Evolutionary conservation across 495 filamentous ascomycete species (phyloP), one percentile per base, ranked within the genome.

Genomic region (Cercophora samala): DNA sequence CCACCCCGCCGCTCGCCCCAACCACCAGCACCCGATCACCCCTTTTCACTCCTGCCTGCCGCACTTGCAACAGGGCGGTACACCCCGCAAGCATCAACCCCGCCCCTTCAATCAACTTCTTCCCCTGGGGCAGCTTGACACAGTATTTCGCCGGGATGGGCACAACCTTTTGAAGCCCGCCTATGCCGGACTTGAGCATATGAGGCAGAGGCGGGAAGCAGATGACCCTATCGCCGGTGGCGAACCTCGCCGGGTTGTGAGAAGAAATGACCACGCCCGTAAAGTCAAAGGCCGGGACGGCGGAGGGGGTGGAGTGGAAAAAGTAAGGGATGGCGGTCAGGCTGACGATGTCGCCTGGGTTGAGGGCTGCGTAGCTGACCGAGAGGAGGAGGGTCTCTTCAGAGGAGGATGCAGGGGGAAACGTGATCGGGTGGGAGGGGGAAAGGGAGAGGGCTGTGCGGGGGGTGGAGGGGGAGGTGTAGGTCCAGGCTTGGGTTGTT

Each of bases 1-100:
- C 81, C 5, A 81, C 68, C 46, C 79, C 81, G 5, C 81, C 81
- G 63, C 78, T 76, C 0, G 76, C 80, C 0, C 75, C 81, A 60
- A 79, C 74, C 1, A 83, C 70, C 32, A 82, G 56, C 13, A 81
- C 77, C 24, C 66, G 64, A 51, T 75, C 60, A 17, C 77, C 78
- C 32, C 1, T 3, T 58, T 59, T 64, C 2, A 79, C 15, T 18
- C 63, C 64, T 3, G 76, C 70, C 19, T 58, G 64, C 19, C 70
- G 62, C 6, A 81, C 53, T 56, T 74, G 54, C 32, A 66, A 42
- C 1, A 76, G 25, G 1, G 81, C 81, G 15, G 77, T 79, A 26
- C 67, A 72, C 4, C 69, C 80, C 8, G 74, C 58, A 13, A 79
- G 66, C 0, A 74, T 63, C 64, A 81, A 66, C 24, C 78, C 79